Conservation (phyloP, 805 yeast genomes). For the Barnettozyma sp. region DNA sequence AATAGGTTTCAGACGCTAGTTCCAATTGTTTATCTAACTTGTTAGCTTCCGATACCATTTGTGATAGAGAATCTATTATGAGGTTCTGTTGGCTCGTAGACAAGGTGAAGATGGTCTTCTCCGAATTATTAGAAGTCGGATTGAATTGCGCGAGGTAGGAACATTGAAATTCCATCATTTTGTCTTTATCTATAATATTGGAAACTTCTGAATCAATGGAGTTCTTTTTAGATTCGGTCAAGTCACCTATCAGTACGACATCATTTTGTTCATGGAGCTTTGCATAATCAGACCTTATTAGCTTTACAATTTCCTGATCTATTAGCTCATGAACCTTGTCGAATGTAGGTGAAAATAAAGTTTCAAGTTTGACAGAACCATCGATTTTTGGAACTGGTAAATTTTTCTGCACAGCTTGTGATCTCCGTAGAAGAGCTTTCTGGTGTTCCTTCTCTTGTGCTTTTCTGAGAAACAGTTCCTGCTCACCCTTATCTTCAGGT, state of each 20-base stretch:
- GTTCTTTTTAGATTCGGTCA: conserved; percentile 13
- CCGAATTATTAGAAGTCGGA: background rate
- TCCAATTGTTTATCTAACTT: conserved; percentile 14
- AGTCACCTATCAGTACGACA: conserved; percentile 16
- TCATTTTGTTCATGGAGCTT: conserved; percentile 24
- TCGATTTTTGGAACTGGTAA: conserved; percentile 36
- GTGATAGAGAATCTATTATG: conserved; percentile 2
- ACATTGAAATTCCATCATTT: conserved; percentile 9
- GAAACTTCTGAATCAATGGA: conserved; percentile 11
- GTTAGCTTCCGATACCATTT: conserved; percentile 9
- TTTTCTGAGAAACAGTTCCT: conserved; percentile 13
- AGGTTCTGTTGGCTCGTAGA: background rate
- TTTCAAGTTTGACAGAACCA: no score
- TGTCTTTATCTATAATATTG: conserved; percentile 8
- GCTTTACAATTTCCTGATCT: conserved; percentile 27
- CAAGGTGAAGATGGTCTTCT: no score
- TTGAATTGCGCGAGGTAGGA: conserved; percentile 5
- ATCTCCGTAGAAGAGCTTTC: conserved; percentile 31
- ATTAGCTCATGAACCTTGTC: conserved; percentile 22
- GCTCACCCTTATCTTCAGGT: conserved; percentile 20
- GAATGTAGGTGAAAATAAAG: no score
- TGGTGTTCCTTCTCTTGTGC: conserved; percentile 10
- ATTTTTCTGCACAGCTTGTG: conserved; percentile 40
- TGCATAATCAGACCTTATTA: conserved; percentile 38
- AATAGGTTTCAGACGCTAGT: conserved; percentile 10